Evolutionary conservation across 2,329 filamentous ascomycete genomes (phyloP).

Genomic region (Pezicula rhizophila): DNA sequence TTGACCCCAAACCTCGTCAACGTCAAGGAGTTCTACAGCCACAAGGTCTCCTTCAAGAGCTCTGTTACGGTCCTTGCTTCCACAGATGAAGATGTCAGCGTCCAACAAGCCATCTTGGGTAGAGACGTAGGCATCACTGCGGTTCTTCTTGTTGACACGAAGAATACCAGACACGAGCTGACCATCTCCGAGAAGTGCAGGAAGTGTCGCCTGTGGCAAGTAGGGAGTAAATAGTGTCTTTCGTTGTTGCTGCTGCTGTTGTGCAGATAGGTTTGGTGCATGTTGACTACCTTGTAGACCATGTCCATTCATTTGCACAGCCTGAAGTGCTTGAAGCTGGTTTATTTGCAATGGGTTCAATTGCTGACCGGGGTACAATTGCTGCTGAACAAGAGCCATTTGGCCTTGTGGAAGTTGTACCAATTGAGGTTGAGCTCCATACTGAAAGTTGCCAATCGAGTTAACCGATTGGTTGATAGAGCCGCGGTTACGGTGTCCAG

Average conservation of each 20-base stretch:
- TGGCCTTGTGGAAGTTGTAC: conserved; percentile 80
- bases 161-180: conserved; percentile 95
- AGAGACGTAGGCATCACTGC: conserved; percentile 95
- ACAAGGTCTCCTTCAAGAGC: conserved; percentile 94
- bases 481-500: conserved; percentile 78
- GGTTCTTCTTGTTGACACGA: conserved; percentile 99
- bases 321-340: conserved; percentile 88
- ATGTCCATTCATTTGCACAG: conserved; percentile 75
- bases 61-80: conserved; percentile 97
- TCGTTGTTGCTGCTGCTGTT: conserved; percentile 82
- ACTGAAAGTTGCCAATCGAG: conserved; percentile 81
- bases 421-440: conserved; percentile 78
- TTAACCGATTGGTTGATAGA: conserved; percentile 85
- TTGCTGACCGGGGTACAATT: conserved; percentile 75
- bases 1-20: conserved; percentile 97
- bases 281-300: conserved; percentile 67
- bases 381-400: conserved; percentile 73
- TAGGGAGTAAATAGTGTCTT: conserved; percentile 99
- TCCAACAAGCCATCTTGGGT: conserved; percentile 82
- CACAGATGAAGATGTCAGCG: conserved; percentile 98
- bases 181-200: conserved; percentile 82
- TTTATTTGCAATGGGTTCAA: conserved; percentile 82
- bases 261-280: conserved; percentile 57
- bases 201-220: conserved; percentile 86
- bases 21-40: conserved; percentile 90